Conservation (phyloP, 2,329 filamentous ascomycete species). For the Colletotrichum caudatum region DNA sequence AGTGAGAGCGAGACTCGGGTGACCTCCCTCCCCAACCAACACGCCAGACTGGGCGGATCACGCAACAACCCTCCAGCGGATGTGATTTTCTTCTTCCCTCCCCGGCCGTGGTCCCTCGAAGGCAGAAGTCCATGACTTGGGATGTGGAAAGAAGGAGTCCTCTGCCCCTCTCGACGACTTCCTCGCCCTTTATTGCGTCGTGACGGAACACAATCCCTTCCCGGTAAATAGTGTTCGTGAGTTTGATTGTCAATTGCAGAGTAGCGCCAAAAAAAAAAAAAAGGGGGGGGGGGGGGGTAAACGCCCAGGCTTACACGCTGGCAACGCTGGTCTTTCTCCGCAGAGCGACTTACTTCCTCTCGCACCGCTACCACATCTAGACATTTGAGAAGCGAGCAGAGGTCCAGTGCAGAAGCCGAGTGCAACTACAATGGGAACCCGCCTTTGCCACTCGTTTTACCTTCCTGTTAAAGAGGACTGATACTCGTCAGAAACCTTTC, state of each 20-base stretch:
- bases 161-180: constrained; percentile 19
- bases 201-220: constrained; percentile 6
- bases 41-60: constrained; percentile 11
- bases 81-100: neutral
- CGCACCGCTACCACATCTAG: constrained; percentile 44
- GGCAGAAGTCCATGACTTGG: neutral
- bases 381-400: constrained; percentile 43
- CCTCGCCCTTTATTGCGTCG: constrained; percentile 24
- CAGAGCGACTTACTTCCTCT: constrained; percentile 41
- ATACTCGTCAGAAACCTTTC: constrained; percentile 36
- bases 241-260: neutral
- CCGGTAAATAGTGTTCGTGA: neutral
- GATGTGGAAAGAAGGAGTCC: neutral
- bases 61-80: neutral
- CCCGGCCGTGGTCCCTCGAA: neutral
- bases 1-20: constrained; percentile 3
- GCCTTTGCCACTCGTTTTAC: neutral
- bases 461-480: neutral
- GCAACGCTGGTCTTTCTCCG: neutral
- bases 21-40: neutral
- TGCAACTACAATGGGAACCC: constrained; percentile 43
- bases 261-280: neutral
- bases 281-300: neutral
- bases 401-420: constrained; percentile 44
- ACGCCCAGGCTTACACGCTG: neutral